Percentiles rank a stretch among this genome's conserved stretches.
These are phyloP conservation scores for Spergularia marina DNA, from an alignment of 148 eudicot genomes.

Conservation along the genomic window DNA sequence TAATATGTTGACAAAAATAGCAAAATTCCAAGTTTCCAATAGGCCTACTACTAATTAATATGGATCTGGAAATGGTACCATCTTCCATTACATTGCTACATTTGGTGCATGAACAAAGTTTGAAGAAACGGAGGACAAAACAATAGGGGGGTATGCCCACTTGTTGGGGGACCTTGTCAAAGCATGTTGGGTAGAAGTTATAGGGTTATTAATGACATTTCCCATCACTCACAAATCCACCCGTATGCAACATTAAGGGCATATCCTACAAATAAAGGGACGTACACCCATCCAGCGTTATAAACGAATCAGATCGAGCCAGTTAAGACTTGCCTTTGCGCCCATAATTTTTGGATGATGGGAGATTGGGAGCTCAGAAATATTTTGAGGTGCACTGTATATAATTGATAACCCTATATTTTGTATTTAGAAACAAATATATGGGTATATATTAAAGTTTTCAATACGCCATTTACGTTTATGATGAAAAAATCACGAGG, in stretches of 20 bases:
- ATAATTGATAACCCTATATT: too few relatives aligned
- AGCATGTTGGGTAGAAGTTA: slow-evolving; percentile 20
- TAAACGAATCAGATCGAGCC: slow-evolving; percentile 26
- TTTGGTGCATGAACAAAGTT: slow-evolving; percentile 13
- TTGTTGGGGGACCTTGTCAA: slow-evolving; percentile 31
- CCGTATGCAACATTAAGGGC: slow-evolving; percentile 14
- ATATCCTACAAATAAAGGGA: slow-evolving; percentile 18
- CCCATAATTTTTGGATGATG: background rate
- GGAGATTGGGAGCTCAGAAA: too few relatives aligned
- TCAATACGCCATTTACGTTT: too few relatives aligned
- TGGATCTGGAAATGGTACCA: background rate
- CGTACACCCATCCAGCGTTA: too few relatives aligned
- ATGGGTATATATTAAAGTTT: too few relatives aligned
- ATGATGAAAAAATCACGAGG: too few relatives aligned
- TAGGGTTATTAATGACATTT: slow-evolving; percentile 22
- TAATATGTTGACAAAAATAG: background rate
- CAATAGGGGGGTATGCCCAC: slow-evolving; percentile 26
- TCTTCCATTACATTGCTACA: background rate
- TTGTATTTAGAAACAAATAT: too few relatives aligned
- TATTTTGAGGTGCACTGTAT: too few relatives aligned
- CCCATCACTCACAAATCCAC: background rate
- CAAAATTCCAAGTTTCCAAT: background rate
- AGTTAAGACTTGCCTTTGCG: slow-evolving; percentile 3
- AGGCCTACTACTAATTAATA: slow-evolving; percentile 4
- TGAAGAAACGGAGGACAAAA: background rate